Base-by-base conservation (phyloP, 2,329 filamentous ascomycete species). In the Cordyceps sp. region DNA sequence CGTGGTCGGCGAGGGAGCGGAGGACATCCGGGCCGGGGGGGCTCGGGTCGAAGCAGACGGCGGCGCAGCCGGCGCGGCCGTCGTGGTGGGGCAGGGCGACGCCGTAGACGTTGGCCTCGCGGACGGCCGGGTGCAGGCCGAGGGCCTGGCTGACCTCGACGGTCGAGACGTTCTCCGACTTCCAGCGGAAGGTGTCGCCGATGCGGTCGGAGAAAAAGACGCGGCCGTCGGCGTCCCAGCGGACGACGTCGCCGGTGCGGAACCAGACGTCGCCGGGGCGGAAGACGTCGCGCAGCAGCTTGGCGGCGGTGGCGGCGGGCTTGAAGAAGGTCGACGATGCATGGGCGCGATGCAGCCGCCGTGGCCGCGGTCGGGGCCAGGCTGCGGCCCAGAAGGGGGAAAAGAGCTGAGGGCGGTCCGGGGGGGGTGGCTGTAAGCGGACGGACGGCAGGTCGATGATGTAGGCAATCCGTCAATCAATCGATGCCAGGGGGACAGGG, bases 71-170 rank as follows among this genome's bases (percentile, higher is more conserved):
- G 0, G 82, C 83, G 18, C 83, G 67, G 14, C 84, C 84, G 45
- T 93, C 84, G 46, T 92, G 82, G 40, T 80, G 65, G 0, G 84
- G 84, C 7, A 93, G 55, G 26, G 72, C 53, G 3, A 93, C 80
- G 24, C 84, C 84, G 45, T 92, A 93, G 19, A 93, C 84, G 43
- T 92, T 92, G 21, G 81, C 78, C 56, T 93, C 84, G 21, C 66
- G 59, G 12, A 93, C 63, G 1, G 61, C 59, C 0, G 73, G 60
- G 46, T 85, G 78, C 1, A 61, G 55, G 12, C 80, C 77, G 0
- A 93, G 54, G 0, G 72, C 71, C 46, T 85, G 71, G n/a, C 77
- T 69, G 14, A 93, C 85, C 52, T 93, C 84, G 31, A 69, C 73
- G 0, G 81, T 86, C 4, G 78, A 83, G 1, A 88, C 79, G 44